These are phyloP conservation scores for Sporothrix variecibatus DNA, from an alignment of 2,329 filamentous ascomycete genomes.

Conservation along the genomic window DNA sequence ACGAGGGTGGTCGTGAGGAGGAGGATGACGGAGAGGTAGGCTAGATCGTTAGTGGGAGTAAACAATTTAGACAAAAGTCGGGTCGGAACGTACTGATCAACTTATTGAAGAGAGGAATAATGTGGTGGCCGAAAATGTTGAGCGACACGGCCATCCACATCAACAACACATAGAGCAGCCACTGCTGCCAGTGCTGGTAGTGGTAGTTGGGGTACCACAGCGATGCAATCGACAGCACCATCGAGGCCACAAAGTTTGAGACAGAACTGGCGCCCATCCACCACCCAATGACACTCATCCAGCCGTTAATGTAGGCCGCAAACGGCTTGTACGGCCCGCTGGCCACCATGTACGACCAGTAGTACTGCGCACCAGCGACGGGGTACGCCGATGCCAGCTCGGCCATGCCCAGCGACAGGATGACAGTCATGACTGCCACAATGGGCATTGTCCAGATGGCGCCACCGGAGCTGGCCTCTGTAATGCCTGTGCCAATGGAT, in stretches of 20 bases:
- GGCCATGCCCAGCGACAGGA: slow-evolving; percentile 35
- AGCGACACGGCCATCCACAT: slow-evolving; percentile 26
- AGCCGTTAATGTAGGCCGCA: slow-evolving; percentile 33
- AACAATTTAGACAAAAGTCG: not conserved
- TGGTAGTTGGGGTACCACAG: slow-evolving; percentile 24
- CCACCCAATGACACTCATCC: slow-evolving; percentile 28
- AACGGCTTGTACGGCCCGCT: slow-evolving; percentile 32
- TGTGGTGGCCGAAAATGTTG: slow-evolving; percentile 25
- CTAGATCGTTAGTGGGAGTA: not conserved
- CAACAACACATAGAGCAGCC: slow-evolving; percentile 17
- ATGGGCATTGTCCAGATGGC: slow-evolving; percentile 36
- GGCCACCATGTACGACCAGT: slow-evolving; percentile 41
- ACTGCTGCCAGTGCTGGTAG: slow-evolving; percentile 27
- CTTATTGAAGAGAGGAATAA: slow-evolving; percentile 27
- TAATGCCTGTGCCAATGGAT: slow-evolving; percentile 36
- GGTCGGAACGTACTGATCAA: slow-evolving; percentile 10
- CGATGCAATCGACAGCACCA: slow-evolving; percentile 25
- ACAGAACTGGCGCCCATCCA: slow-evolving; percentile 28
- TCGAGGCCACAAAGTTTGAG: slow-evolving; percentile 28
- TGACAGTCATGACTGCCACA: slow-evolving; percentile 35
- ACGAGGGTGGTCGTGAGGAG: slow-evolving; percentile 60
- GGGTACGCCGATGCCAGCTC: slow-evolving; percentile 34
- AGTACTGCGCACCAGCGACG: slow-evolving; percentile 46
- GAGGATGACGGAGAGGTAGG: slow-evolving; percentile 54
- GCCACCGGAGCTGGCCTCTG: slow-evolving; percentile 34